A percentile compares a stretch with the other conserved stretches of the same genome.
Conservation (phyloP, 2,329 filamentous ascomycete species). For the Macrophomina pseudophaseolina region DNA sequence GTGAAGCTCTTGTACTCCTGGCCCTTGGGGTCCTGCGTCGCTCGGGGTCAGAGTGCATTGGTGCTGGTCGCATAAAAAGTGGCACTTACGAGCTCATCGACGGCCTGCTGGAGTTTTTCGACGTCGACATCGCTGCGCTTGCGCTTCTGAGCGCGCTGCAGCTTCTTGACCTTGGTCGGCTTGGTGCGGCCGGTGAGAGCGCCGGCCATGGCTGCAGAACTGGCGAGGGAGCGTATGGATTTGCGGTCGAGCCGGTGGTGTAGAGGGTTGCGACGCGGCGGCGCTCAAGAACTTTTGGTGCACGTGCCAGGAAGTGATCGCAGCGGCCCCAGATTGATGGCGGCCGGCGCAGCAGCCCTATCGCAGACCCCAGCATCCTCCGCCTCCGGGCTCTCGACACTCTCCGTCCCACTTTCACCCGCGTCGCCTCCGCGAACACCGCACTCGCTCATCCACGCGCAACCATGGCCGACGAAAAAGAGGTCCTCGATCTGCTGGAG, state of each 20-base stretch:
- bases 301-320: neutral
- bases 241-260: neutral
- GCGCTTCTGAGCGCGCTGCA: constrained; percentile 56
- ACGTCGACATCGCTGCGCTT: constrained; percentile 59
- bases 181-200: constrained; percentile 49
- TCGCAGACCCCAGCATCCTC: neutral
- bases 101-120: constrained; percentile 52
- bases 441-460: constrained; percentile 8
- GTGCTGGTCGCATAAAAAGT: neutral
- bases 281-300: constrained; percentile 23
- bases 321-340: constrained; percentile 13
- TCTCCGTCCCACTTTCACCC: neutral
- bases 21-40: constrained; percentile 64
- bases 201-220: constrained; percentile 30
- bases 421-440: neutral
- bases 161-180: constrained; percentile 63
- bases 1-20: constrained; percentile 71
- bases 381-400: neutral
- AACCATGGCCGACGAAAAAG: constrained; percentile 57
- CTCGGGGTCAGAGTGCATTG: constrained; percentile 29
- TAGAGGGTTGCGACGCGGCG: neutral
- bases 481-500: constrained; percentile 74
- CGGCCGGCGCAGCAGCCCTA: constrained; percentile 10
- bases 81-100: constrained; percentile 47
- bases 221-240: neutral